Percentiles rank a stretch among this genome's conserved stretches.
Conservation (phyloP, 1,284 basidiomycete genomes). For the Tylopilus orsonianus region DNA sequence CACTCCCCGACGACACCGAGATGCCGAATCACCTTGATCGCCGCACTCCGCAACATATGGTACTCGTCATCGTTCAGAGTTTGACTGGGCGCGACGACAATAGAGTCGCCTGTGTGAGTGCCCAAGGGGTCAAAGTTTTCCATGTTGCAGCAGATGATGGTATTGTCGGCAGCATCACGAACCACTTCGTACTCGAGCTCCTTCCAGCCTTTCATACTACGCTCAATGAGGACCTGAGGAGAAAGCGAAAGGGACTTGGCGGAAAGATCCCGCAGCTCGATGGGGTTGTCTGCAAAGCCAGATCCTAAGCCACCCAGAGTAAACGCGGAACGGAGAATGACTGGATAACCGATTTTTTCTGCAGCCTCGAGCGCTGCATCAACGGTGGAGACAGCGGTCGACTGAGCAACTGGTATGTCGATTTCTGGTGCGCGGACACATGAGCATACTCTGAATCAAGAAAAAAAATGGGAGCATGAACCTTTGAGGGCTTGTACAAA, state of each 20-base stretch:
- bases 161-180: conserved; percentile 94
- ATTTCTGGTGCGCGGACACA: conserved; percentile 65
- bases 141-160: conserved; percentile 97
- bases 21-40: conserved; percentile 96
- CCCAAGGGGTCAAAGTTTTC: conserved; percentile 99
- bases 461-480: conserved; percentile 34
- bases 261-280: conserved; percentile 92
- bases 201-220: conserved; percentile 99
- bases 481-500: conserved; percentile 97
- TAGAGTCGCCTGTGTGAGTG: conserved; percentile 99
- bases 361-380: conserved; percentile 92
- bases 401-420: conserved; percentile 95
- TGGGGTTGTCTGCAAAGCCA: conserved; percentile 94
- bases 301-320: conserved; percentile 98
- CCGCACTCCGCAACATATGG: conserved; percentile 98
- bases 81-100: conserved; percentile 98
- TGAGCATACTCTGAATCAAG: conserved; percentile 1
- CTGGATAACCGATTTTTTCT: conserved; percentile 91
- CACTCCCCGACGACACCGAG: conserved; percentile 98
- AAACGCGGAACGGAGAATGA: conserved; percentile 97
- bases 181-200: conserved; percentile 99
- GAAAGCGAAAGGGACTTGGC: conserved; percentile 90
- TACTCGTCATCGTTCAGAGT: conserved; percentile 98
- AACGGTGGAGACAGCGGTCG: conserved; percentile 96
- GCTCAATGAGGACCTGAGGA: conserved; percentile 97